A percentile compares a stretch with the other conserved stretches of the same genome.
Conservation (phyloP, 495 filamentous ascomycete species). For the Chaetomidium leptoderma region DNA sequence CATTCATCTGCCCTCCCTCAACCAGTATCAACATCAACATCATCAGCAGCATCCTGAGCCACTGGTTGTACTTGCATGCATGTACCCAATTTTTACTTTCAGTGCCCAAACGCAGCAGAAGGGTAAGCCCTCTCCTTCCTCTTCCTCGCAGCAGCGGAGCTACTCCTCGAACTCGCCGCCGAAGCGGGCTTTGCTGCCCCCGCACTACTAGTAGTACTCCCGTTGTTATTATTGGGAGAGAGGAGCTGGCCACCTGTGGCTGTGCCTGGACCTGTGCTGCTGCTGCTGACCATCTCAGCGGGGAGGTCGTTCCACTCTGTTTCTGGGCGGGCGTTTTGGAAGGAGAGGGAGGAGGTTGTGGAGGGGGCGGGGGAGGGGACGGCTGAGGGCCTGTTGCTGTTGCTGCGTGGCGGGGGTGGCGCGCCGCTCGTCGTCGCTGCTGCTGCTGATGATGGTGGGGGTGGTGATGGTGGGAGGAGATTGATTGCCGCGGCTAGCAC, state of each 20-base stretch:
- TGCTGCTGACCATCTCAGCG: conserved; percentile 42
- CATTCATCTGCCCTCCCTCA: no score
- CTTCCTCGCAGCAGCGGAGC: conserved; percentile 33
- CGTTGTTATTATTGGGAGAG: background rate
- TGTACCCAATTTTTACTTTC: background rate
- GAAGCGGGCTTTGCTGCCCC: conserved; percentile 25
- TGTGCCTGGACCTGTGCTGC: background rate
- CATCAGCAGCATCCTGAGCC: no score
- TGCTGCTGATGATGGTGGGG: background rate
- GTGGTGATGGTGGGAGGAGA: background rate
- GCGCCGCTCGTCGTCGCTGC: background rate
- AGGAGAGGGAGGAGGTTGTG: conserved; percentile 38
- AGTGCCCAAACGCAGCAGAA: conserved; percentile 46
- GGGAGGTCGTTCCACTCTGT: conserved; percentile 58
- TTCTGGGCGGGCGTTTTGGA: conserved; percentile 48
- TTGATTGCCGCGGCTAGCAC: conserved; percentile 1
- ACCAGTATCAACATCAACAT: no score
- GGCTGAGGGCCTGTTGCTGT: no score
- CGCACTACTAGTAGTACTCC: conserved; percentile 4
- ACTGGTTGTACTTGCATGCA: no score
- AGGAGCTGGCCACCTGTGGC: background rate
- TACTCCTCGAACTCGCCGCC: conserved; percentile 47
- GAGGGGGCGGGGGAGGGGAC: conserved; percentile 17
- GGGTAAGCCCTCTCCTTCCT: conserved; percentile 51
- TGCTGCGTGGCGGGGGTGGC: conserved; percentile 12